Conservation (phyloP, 192 early-diverging fungal species). For the Powellomyces hirtus region DNA sequence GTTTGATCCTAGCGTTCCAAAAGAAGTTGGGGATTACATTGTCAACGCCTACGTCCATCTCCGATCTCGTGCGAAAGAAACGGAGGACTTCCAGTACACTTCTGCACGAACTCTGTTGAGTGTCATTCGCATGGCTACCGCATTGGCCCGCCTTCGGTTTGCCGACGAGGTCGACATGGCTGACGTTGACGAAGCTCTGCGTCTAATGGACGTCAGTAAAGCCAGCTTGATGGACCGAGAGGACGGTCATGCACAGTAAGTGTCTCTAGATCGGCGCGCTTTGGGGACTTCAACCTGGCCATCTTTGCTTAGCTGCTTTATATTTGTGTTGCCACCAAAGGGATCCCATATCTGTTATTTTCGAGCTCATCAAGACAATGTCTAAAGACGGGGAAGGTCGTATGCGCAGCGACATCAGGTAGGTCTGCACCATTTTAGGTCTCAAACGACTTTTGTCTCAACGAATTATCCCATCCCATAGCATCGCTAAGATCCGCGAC, state of each 20-base stretch:
- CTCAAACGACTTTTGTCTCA: background rate
- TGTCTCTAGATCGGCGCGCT: background rate
- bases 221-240: constrained; percentile 70
- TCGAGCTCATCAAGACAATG: constrained; percentile 74
- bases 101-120: constrained; percentile 83
- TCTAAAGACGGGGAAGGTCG: constrained; percentile 52
- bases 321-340: constrained; percentile 29
- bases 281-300: no score
- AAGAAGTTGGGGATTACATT: constrained; percentile 78
- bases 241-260: constrained; percentile 42
- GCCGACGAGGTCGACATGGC: constrained; percentile 60
- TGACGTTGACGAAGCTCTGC: constrained; percentile 87
- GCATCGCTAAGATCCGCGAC: constrained; percentile 63
- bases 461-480: constrained; percentile 5
- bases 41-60: constrained; percentile 82
- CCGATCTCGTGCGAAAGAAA: constrained; percentile 48
- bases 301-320: no score
- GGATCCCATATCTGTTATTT: constrained; percentile 67
- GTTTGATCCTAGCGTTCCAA: constrained; percentile 70
- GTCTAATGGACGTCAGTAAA: constrained; percentile 89
- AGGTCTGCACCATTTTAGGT: no score
- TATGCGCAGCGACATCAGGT: constrained; percentile 50
- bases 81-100: constrained; percentile 71
- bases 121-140: constrained; percentile 80
- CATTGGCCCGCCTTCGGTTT: constrained; percentile 75